Base-by-base conservation (phyloP, 495 filamentous ascomycete species). In the Tuber calosporum region DNA sequence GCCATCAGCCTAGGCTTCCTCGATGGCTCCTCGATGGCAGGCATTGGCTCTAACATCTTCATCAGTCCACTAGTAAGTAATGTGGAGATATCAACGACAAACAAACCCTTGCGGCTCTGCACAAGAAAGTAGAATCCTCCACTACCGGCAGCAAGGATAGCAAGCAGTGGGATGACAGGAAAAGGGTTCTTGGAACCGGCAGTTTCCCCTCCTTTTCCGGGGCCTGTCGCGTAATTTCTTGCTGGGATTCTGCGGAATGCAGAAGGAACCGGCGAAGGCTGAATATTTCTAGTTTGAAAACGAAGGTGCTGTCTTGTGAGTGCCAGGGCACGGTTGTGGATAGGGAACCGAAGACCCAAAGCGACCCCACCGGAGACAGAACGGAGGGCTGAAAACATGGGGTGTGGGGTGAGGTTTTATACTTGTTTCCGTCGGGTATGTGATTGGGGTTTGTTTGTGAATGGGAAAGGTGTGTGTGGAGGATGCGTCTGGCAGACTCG, bases 101-200 rank as follows among this genome's bases (percentile, higher is more conserved):
- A 69, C 75, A 73, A 72, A 81, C 80, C 80, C 68, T 77, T 75
- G 34, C 80, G 66, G 36, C 72, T 53, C 70, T 81, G 62, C 15
- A 81, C 82, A 53, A 87, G 74, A 17, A 84, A 74, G 36, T 85
- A 82, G 72, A 87, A 88, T 1, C 82, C 84, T 19, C 82, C 83
- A 22, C 84, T 83, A 15, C 85, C 85, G 0, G 84, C 72, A 0
- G 81, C 83, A 70, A 87, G 84, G 70, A 88, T 81, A 36, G 81
- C 79, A 17, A 86, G 8, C 58, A 88, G 67, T 39, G 79, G 79
- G 7, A 81, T 67, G 22, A 81, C 68, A 4, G 79, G 79, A 58
- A 81, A 81, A 3, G 78, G 78, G 30, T 80, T 80, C 43, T 72
- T 77, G 58, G 78, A 80, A 22, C 78, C 78, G 2, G 66, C 78